Conservation (phyloP, 1,139 yeast species). For the Debaryomyces coudertii region DNA sequence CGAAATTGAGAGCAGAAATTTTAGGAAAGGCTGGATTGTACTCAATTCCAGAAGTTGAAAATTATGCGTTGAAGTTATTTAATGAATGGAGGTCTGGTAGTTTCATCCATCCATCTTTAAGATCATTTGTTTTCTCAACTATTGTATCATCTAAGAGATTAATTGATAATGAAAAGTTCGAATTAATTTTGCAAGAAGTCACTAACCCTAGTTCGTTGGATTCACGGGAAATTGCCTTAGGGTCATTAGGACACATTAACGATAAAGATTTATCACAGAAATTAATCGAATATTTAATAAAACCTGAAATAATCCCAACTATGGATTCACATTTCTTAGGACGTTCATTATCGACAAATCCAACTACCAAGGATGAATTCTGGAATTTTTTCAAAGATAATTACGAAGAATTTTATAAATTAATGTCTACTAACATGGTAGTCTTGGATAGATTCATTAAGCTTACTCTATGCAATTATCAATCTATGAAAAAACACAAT, state of each 20-base stretch:
- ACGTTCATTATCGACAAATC: constrained; percentile 53
- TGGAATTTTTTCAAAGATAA: constrained; percentile 61
- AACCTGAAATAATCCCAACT: constrained; percentile 53
- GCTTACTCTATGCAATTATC: constrained; percentile 52
- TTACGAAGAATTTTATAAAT: constrained; percentile 50
- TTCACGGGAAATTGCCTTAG: constrained; percentile 65
- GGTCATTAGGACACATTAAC: constrained; percentile 62
- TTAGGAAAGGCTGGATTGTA: constrained; percentile 55
- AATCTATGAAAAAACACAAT: constrained; percentile 42
- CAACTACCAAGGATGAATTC: constrained; percentile 49
- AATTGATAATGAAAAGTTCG: constrained; percentile 44
- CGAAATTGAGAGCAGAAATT: constrained; percentile 55
- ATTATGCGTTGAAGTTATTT: constrained; percentile 48
- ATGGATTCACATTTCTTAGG: constrained; percentile 73
- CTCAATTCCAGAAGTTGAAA: constrained; percentile 51
- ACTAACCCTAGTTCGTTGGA: constrained; percentile 63
- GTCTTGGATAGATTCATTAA: constrained; percentile 67
- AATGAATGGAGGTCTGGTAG: constrained; percentile 34
- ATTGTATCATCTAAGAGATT: constrained; percentile 46
- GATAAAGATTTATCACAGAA: constrained; percentile 36
- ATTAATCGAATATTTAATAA: constrained; percentile 44
- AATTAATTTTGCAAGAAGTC: constrained; percentile 52
- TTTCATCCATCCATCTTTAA: constrained; percentile 56
- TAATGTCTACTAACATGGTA: constrained; percentile 59
- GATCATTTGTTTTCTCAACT: constrained; percentile 56